Percentiles rank a stretch among this genome's conserved stretches.
phyloP scores from a whole-genome alignment of 2,329 filamentous ascomycete species.

The Lachnellula arida region DNA sequence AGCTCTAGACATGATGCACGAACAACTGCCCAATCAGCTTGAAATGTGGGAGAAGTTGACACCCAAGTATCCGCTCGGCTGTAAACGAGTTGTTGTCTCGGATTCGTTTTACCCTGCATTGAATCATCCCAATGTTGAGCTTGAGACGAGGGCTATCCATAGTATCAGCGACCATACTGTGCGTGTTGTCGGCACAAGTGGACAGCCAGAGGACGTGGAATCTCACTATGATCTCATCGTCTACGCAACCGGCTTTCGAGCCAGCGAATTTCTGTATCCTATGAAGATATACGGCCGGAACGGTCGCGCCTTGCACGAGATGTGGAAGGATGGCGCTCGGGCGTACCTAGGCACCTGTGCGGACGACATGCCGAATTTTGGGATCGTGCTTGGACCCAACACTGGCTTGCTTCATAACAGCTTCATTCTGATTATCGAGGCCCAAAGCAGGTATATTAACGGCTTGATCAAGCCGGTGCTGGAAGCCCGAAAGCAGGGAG shows the following conservation, averaged over 20 bases:
- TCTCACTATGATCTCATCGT: conserved; percentile 14
- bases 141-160: conserved; percentile 8
- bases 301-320: not conserved
- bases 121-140: conserved; percentile 2
- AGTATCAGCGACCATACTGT: conserved; percentile 10
- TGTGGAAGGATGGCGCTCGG: not conserved
- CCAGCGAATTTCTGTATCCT: conserved; percentile 33
- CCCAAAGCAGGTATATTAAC: conserved; percentile 10
- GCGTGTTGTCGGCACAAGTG: not conserved
- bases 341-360: conserved; percentile 5
- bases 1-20: conserved; percentile 20
- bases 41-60: conserved; percentile 30
- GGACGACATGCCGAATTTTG: conserved; percentile 9
- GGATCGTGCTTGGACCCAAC: conserved; percentile 14
- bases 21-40: conserved; percentile 33
- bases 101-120: conserved; percentile 24
- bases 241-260: conserved; percentile 29
- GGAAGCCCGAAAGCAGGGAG: not conserved
- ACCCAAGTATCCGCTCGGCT: conserved; percentile 39
- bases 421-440: conserved; percentile 16
- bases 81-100: conserved; percentile 31
- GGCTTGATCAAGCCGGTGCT: conserved; percentile 1
- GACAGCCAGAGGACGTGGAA: not conserved
- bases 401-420: conserved; percentile 14
- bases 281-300: conserved; percentile 30